These are phyloP conservation scores for Neurospora sp. DNA, from an alignment of 495 filamentous ascomycete genomes.

Conservation along the genomic window DNA sequence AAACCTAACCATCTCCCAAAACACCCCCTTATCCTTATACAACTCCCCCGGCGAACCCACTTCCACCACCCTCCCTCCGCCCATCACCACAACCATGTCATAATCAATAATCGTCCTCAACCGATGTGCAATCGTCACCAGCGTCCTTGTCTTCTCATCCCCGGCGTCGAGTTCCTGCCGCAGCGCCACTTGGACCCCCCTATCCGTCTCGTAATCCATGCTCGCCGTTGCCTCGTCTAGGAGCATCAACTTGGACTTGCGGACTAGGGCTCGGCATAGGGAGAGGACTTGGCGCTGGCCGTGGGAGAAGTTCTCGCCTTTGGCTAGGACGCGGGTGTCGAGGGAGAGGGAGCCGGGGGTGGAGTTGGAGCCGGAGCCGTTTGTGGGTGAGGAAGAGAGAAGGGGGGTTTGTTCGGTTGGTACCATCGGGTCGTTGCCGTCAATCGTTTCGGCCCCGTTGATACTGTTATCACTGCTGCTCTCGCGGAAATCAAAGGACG, in stretches of 20 bases:
- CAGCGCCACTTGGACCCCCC: conserved; percentile 39
- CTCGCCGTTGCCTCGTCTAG: conserved; percentile 50
- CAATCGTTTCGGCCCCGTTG: background rate
- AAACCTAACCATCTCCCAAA: conserved; percentile 41
- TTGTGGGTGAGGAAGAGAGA: conserved; percentile 6
- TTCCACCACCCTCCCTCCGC: conserved; percentile 30
- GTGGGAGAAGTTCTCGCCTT: conserved; percentile 47
- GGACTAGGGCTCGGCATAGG: conserved; percentile 44
- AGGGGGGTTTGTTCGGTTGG: conserved; percentile 11
- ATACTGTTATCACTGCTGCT: conserved; percentile 9
- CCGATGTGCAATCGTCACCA: conserved; percentile 43
- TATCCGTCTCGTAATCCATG: conserved; percentile 47
- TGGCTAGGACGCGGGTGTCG: conserved; percentile 35
- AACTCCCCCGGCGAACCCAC: conserved; percentile 36
- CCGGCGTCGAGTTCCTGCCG: conserved; percentile 26
- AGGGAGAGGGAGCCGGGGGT: conserved; percentile 23
- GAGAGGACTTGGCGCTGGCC: conserved; percentile 50
- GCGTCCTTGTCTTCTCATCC: conserved; percentile 30
- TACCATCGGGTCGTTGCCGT: conserved; percentile 12
- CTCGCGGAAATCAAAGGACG: conserved; percentile 32
- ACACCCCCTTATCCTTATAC: conserved; percentile 31
- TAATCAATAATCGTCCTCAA: conserved; percentile 42
- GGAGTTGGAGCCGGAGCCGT: background rate
- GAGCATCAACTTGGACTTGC: conserved; percentile 43
- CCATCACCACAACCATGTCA: conserved; percentile 41